These are phyloP conservation scores for Mycena kentingensis DNA, from an alignment of 768 basidiomycete species.

Conservation along the genomic window DNA sequence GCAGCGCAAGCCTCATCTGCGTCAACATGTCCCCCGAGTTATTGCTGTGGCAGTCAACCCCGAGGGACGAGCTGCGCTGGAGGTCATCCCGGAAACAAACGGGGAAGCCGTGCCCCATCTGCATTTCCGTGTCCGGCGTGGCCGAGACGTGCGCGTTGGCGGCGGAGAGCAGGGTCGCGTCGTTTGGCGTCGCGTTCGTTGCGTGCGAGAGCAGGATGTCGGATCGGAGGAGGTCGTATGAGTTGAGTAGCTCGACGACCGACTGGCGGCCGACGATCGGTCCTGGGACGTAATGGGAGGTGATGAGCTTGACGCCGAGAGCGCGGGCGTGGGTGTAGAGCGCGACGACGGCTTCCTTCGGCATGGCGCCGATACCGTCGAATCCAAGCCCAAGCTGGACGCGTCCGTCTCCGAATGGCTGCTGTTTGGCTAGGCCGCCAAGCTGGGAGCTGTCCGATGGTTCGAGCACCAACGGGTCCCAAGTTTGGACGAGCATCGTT, in stretches of 20 bases:
- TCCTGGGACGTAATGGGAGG: conserved; percentile 10
- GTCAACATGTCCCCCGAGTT: conserved; percentile 17
- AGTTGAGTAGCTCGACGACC: conserved; percentile 3
- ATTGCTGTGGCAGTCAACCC: conserved; percentile 18
- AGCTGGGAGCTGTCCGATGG: conserved; percentile 12
- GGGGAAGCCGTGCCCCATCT: conserved; percentile 11
- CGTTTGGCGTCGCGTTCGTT: conserved; percentile 3
- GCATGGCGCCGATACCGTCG: conserved; percentile 9
- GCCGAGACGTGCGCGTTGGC: conserved; percentile 14
- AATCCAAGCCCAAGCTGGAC: conserved; percentile 16
- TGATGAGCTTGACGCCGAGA: conserved; percentile 14
- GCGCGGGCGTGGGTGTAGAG: conserved; percentile 1
- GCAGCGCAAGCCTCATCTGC: conserved; percentile 20
- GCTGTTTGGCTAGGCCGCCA: conserved; percentile 13
- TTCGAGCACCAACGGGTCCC: conserved; percentile 6
- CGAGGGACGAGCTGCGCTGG: conserved; percentile 7
- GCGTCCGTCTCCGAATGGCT: conserved; percentile 19
- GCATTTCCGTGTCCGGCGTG: conserved; percentile 17
- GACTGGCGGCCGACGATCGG: conserved; percentile 9
- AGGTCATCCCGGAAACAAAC: conserved; percentile 15
- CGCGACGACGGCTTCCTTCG: conserved; percentile 9
- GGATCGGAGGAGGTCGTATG: conserved; percentile 13
- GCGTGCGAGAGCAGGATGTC: conserved; percentile 18
- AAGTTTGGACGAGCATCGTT: not conserved
- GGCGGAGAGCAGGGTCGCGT: conserved; percentile 8